A percentile compares a stretch with the other conserved stretches of the same genome.
These are phyloP conservation scores for Penicillium sclerotigenum DNA, from an alignment of 2,329 filamentous ascomycete species.

Conservation along the genomic window DNA sequence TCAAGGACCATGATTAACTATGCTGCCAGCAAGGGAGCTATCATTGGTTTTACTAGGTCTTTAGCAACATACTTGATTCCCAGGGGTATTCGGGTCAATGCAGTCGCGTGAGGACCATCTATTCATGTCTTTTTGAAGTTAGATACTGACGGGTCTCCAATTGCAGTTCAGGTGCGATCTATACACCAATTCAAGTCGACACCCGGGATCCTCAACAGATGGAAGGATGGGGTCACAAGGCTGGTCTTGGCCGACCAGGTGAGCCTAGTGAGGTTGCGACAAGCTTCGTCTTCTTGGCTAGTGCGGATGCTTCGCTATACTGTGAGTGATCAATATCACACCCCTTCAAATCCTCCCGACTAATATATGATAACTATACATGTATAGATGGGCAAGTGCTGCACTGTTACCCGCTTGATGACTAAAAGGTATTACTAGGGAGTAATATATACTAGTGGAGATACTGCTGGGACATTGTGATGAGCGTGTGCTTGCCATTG, in stretches of 20 bases:
- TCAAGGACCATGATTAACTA: slow-evolving; percentile 54
- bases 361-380: neutral
- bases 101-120: slow-evolving; percentile 35
- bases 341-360: neutral
- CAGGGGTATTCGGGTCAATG: slow-evolving; percentile 57
- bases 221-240: slow-evolving; percentile 31
- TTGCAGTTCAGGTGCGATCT: slow-evolving; percentile 33
- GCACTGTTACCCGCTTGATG: slow-evolving; percentile 36
- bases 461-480: neutral
- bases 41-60: slow-evolving; percentile 54
- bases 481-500: neutral
- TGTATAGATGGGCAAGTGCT: slow-evolving; percentile 35
- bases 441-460: neutral
- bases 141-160: neutral
- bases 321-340: slow-evolving; percentile 25
- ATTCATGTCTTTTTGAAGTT: no score
- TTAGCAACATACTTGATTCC: slow-evolving; percentile 52
- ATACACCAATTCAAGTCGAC: slow-evolving; percentile 38
- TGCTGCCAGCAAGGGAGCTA: slow-evolving; percentile 57
- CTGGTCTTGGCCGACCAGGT: slow-evolving; percentile 34
- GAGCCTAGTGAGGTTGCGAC: slow-evolving; percentile 41
- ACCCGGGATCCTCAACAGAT: slow-evolving; percentile 35
- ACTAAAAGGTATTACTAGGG: slow-evolving; percentile 17
- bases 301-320: slow-evolving; percentile 34
- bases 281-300: slow-evolving; percentile 42